A percentile compares a stretch with the other conserved stretches of the same genome.
phyloP scores from a whole-genome alignment of 2,329 filamentous ascomycete genomes.

The Penicillium griseofulvum region DNA sequence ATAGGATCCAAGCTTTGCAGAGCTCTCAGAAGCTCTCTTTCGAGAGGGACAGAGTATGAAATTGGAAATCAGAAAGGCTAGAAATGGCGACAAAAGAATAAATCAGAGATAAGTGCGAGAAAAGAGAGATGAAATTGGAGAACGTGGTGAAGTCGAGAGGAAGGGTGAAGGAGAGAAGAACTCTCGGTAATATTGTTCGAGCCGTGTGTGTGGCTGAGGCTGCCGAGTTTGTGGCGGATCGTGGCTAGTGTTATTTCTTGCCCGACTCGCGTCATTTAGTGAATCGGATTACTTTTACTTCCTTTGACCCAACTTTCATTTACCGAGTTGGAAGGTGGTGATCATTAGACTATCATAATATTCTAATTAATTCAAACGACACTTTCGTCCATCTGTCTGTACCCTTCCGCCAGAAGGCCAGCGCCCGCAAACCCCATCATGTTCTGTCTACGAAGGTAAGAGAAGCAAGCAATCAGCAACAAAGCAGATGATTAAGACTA shows the following conservation, averaged over 20 bases:
- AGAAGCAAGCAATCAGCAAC: neutral
- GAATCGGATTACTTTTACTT: neutral
- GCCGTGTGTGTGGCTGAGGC: constrained; percentile 19
- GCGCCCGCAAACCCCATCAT: constrained; percentile 41
- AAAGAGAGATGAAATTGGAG: constrained; percentile 23
- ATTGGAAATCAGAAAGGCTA: constrained; percentile 14
- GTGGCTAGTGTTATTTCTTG: constrained; percentile 9
- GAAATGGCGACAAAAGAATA: constrained; percentile 16
- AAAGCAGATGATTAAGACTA: neutral
- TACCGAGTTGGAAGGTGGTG: neutral
- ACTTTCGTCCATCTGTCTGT: neutral
- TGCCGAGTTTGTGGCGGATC: constrained; percentile 2
- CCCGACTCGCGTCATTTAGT: constrained; percentile 7
- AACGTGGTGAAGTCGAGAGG: constrained; percentile 20
- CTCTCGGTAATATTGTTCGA: constrained; percentile 15
- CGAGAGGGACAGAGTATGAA: constrained; percentile 22
- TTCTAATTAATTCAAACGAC: neutral
- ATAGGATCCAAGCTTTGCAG: constrained; percentile 25
- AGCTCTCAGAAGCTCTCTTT: constrained; percentile 35
- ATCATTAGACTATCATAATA: neutral
- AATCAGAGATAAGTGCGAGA: constrained; percentile 16
- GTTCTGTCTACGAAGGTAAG: constrained; percentile 67
- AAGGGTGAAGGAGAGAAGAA: constrained; percentile 23
- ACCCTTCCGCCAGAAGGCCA: neutral
- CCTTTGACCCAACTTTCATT: neutral